These are phyloP conservation scores for Mycena belliarum DNA, from an alignment of 768 basidiomycete species.

Conservation along the genomic window DNA sequence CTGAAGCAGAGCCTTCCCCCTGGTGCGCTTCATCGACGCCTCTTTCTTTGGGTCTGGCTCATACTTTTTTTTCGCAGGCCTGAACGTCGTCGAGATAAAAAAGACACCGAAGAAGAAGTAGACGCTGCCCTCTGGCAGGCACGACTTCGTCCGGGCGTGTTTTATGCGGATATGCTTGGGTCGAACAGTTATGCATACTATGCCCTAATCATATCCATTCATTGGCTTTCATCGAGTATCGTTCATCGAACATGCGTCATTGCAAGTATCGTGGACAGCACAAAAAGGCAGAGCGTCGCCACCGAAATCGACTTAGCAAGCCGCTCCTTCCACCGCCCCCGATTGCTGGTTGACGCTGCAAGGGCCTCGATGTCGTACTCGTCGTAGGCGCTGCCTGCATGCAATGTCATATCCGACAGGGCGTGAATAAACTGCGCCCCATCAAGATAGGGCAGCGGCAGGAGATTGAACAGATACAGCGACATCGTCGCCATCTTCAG, in stretches of 20 bases:
- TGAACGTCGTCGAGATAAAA: constrained; percentile 71
- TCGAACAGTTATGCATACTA: constrained; percentile 33
- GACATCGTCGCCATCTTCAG: constrained; percentile 69
- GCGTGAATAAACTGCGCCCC: constrained; percentile 58
- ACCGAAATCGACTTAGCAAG: constrained; percentile 21
- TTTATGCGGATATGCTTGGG: constrained; percentile 28
- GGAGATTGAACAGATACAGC: constrained; percentile 78
- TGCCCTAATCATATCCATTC: constrained; percentile 31
- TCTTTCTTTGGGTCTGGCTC: background rate
- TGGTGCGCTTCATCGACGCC: constrained; percentile 53
- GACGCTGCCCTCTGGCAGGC: constrained; percentile 24
- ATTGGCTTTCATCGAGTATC: constrained; percentile 1
- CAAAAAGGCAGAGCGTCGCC: constrained; percentile 25
- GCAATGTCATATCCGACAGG: constrained; percentile 23
- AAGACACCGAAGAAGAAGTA: constrained; percentile 76
- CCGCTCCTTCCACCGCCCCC: constrained; percentile 25
- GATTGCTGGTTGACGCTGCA: constrained; percentile 17
- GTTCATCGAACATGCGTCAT: constrained; percentile 19
- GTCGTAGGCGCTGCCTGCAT: constrained; percentile 15
- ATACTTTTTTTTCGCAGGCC: constrained; percentile 43
- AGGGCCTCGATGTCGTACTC: constrained; percentile 37
- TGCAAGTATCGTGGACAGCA: constrained; percentile 22
- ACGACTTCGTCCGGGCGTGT: constrained; percentile 21
- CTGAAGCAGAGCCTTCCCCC: constrained; percentile 93
- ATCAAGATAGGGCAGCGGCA: constrained; percentile 73